Evolutionary conservation across 148 eudicot species (phyloP), one percentile per base, ranked within the genome.

Genomic region (Arbutus unedo): DNA sequence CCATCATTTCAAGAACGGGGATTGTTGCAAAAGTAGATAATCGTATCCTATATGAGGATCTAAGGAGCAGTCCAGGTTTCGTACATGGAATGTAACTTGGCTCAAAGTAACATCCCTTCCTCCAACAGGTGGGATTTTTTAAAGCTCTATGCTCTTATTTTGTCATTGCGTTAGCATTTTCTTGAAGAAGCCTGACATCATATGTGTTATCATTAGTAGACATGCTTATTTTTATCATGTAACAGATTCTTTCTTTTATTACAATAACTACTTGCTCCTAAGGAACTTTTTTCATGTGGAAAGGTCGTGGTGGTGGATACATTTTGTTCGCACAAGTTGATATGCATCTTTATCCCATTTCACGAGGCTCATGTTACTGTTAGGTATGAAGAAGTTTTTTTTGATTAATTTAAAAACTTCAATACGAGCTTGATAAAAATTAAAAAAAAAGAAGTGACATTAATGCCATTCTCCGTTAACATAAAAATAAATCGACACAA

Each of bases 1-100:
- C 83, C 96, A 90, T 81, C 93, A 87, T 89, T 93, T 91, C 81
- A 85, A 87, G 76, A 86, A 86, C 68, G 93, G 89, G 51, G 72
- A 45, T 60, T 13, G 44, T 6, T 3, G 41, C n/a, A 13, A 47
- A 66, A 45, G 51, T 41, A 66, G 54, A 15, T 21, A n/a, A 60
- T 60, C 55, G 15, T 62, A 60, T 78, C 55, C 80, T 9, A 14
- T 44, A 48, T 4, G 51, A 78, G 44, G 67, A 38, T 55, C 51
- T 38, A 78, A 55, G 14, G 48, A 25, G 9, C 8, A 76, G 62
- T 56, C 50, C 62, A 62, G 25, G 67, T 16, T 56, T 56, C 15
- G 62, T 16, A 16, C 62, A 16, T 56, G 62, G 4, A 56, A 53
- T 15, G 3, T 54, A 77, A 38, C 23, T 55, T 55, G 50, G 25